Conservation (phyloP, 306 rosid genomes). For the Mimosa bimucronata region DNA sequence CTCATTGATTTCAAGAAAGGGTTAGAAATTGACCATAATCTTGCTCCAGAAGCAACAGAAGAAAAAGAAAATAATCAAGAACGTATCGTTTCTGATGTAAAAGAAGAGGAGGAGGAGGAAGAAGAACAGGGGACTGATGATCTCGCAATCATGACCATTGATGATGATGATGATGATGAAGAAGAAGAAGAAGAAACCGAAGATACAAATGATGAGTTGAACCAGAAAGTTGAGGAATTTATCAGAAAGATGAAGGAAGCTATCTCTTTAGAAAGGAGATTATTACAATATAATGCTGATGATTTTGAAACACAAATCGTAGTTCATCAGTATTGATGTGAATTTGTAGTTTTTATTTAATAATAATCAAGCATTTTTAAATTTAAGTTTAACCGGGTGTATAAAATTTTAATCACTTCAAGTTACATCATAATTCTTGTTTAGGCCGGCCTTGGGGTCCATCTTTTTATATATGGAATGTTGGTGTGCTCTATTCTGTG, state of each 20-base stretch:
- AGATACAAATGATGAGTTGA: not conserved
- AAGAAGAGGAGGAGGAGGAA: not conserved
- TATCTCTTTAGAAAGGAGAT: not conserved
- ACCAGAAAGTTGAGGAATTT: not conserved
- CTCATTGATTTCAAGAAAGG: not conserved
- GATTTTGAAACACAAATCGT: not conserved
- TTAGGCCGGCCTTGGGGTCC: too few relatives aligned
- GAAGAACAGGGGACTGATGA: not conserved
- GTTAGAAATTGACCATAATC: not conserved
- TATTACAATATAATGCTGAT: not conserved
- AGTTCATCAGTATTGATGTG: not conserved
- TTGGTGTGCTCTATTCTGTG: not conserved
- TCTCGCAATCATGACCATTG: not conserved
- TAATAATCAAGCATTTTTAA: not conserved
- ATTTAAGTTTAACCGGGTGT: not conserved
- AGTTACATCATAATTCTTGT: not conserved
- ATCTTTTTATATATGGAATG: not conserved
- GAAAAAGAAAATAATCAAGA: not conserved
- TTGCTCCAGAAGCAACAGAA: not conserved
- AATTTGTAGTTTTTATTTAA: not conserved
- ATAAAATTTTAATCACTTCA: not conserved
- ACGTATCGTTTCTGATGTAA: not conserved
- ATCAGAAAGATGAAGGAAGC: slow-evolving; percentile 1
- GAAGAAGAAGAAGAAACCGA: not conserved
- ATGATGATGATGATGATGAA: not conserved